Base-by-base conservation (phyloP, 176 grass and related monocot species). In the Metroxylon sagu region DNA sequence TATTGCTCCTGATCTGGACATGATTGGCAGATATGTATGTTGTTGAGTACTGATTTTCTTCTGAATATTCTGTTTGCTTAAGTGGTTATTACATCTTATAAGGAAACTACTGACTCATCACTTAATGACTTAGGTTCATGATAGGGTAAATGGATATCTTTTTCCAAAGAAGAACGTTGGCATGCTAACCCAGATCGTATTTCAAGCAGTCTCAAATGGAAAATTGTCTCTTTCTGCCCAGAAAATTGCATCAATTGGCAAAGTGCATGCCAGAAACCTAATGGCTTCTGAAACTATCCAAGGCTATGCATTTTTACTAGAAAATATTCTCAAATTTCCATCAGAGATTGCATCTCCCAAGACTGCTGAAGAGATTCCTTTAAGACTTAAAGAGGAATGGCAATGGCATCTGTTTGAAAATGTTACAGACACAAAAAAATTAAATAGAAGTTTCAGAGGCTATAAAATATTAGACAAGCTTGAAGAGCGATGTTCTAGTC, bases 11-110 rank as follows among this genome's bases (percentile, higher is more conserved):
- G 85, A 99, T 48, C 70, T 93, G 68, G 66, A 52, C 73, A 85
- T 99, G 69, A 84, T 99, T 59, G 81, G 64, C 48, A 89, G 86
- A 86, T 76, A 99, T 81, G 94, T 98, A 99, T 50, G 81, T 63
- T 64, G 1, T 3, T 16, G 18, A 6, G 10, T 48, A 30, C 17
- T 67, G 54, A 61, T 57, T 6, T 70, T 70, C 14, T 25, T 69
- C 58, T 18, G 43, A 57, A 53, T 43, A 43, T 2, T 43, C 8
- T 43, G 29, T 30, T 21, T 62, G 18, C 43, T 52, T 16, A 71
- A 54, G 7, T 68, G 64, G 5, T 35, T 35, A 19, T 43, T 3
- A 25, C 21, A 27, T 31, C 27, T 35, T 54, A 43, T 43, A 2
- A 10, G 8, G 35, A 10, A 43, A 43, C 35, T 8, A 43, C 35